Evolutionary conservation across 129 eudicot species (phyloP).

Genomic region (Rutidosis leptorrhynchoides): DNA sequence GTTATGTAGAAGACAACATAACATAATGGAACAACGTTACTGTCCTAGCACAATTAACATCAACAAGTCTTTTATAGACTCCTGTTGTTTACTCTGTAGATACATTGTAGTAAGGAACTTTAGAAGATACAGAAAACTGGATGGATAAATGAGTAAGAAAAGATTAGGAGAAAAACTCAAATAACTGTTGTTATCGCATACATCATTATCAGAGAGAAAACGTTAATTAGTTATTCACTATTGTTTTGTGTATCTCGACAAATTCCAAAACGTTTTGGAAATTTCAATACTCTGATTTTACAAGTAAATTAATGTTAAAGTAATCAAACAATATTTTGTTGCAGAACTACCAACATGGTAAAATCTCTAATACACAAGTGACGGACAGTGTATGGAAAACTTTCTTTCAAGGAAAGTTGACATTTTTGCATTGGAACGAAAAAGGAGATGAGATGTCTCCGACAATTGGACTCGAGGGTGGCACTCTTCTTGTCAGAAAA

Average conservation of each 20-base stretch:
- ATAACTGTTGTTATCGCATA: background rate
- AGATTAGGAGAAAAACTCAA: background rate
- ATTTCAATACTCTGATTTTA: background rate
- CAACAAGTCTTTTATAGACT: background rate
- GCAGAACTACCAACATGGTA: slow-evolving; percentile 49
- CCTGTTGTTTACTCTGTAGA: background rate
- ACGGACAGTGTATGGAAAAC: slow-evolving; percentile 49
- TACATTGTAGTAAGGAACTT: background rate
- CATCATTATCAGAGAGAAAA: background rate
- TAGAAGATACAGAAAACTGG: background rate
- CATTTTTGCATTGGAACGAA: slow-evolving; percentile 77
- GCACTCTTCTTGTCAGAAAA: slow-evolving; percentile 93
- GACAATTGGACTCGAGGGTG: slow-evolving; percentile 62
- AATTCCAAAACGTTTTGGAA: background rate
- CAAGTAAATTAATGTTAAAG: background rate
- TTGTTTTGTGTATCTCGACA: background rate
- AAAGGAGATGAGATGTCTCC: slow-evolving; percentile 94
- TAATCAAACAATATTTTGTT: background rate
- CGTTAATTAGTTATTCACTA: background rate
- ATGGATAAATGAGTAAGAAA: background rate
- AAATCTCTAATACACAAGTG: slow-evolving; percentile 38
- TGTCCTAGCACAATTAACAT: background rate
- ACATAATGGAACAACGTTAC: background rate
- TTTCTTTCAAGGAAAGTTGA: slow-evolving; percentile 58
- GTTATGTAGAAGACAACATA: background rate